phyloP scores from a whole-genome alignment of 116 monocot species.

The Zostera marina region DNA sequence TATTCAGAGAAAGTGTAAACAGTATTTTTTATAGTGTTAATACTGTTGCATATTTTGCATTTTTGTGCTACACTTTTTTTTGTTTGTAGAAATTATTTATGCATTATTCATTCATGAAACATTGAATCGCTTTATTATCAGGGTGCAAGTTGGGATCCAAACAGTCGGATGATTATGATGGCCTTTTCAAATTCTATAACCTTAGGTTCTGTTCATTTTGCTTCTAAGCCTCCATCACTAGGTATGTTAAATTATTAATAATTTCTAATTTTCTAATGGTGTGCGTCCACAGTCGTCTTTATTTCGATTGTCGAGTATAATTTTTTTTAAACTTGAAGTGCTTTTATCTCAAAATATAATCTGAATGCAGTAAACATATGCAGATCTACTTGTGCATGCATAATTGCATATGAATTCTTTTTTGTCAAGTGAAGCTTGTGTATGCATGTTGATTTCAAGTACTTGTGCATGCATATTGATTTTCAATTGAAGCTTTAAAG shows the following conservation, averaged over 20 bases:
- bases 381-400: neutral
- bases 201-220: constrained; percentile 80
- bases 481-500: neutral
- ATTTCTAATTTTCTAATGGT: neutral
- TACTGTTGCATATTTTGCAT: neutral
- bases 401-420: neutral
- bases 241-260: constrained; percentile 22
- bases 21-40: neutral
- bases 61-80: neutral
- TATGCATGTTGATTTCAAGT: no score
- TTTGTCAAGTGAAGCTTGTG: no score
- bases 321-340: neutral
- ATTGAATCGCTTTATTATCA: constrained; percentile 8
- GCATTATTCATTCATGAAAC: neutral
- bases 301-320: neutral
- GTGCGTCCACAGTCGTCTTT: neutral
- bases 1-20: neutral
- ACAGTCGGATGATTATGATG: constrained; percentile 70
- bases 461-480: no score
- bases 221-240: constrained; percentile 73
- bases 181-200: constrained; percentile 71
- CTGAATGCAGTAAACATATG: no score
- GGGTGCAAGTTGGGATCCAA: constrained; percentile 95
- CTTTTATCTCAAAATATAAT: neutral
- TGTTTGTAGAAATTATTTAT: neutral